Base-by-base conservation (phyloP, 1,284 basidiomycete genomes). In the Mycocalia duriaeana region DNA sequence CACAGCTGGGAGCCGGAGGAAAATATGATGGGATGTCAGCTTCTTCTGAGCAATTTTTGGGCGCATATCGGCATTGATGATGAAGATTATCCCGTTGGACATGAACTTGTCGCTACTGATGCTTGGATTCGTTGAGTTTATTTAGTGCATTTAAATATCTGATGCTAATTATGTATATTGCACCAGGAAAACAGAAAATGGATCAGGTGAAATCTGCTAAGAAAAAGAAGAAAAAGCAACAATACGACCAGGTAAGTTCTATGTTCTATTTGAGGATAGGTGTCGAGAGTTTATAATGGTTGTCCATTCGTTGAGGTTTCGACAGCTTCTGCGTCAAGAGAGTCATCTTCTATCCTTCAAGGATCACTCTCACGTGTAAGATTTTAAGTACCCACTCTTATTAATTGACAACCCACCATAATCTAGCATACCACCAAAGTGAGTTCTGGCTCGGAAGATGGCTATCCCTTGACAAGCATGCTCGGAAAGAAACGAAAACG, bases 1-100 rank as follows among this genome's bases (percentile, higher is more conserved):
- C 44, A 25, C 49, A 87, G 84, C 50, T 86, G 84, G 84, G 85
- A 86, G 48, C 85, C 84, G 5, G 60, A 70, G 43, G 62, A 62
- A 13, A 83, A 86, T 53, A 67, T 85, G 3, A 53, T 60, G 38
- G 65, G 69, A 14, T 86, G 84, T 54, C 59, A 71, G 4, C 70
- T 77, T 19, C 68, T 87, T 3, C 61, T 85, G 24, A 50, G 59
- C 19, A 77, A 77, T 49, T 87, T 87, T 58, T 87, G 85, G 84
- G 57, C 62, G 4, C 67, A 82, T 46, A 55, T 86, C n/a, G 82
- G 82, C 0, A 57, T 60, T 22, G 81, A 85, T 51, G 54, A 81
- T 46, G 46, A 70, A 0, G 79, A 83, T 55, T 82, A 80, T 57
- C 42, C 53, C 6, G 50, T 68, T 28, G 79, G 77, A 9, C 61